Conservation (phyloP, 1,139 yeast species). For the Yamadazyma membranifaciens region DNA sequence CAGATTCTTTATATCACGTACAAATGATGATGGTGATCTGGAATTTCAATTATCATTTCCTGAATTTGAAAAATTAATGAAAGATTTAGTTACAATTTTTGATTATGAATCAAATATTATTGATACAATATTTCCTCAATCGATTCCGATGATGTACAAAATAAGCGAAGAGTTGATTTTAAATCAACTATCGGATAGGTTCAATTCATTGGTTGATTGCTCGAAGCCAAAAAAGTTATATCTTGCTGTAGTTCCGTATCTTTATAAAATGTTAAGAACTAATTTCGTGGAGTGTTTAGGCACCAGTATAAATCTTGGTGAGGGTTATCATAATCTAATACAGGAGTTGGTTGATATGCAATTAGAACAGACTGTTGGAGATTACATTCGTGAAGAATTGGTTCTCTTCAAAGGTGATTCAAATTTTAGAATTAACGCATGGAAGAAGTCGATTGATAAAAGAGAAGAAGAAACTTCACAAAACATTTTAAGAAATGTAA, state of each 20-base stretch:
- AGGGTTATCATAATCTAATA: slow-evolving; percentile 28
- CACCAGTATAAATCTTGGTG: slow-evolving; percentile 35
- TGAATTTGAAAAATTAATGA: slow-evolving; percentile 23
- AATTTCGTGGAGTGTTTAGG: slow-evolving; percentile 25
- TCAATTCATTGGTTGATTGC: slow-evolving; percentile 27
- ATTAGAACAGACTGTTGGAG: slow-evolving; percentile 46
- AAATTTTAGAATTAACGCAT: slow-evolving; percentile 25
- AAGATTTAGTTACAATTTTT: slow-evolving; percentile 30
- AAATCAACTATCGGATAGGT: slow-evolving; percentile 39
- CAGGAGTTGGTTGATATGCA: slow-evolving; percentile 47
- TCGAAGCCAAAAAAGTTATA: slow-evolving; percentile 29
- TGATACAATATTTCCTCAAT: slow-evolving; percentile 39
- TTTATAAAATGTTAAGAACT: slow-evolving; percentile 28
- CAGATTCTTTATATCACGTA: slow-evolving; percentile 9
- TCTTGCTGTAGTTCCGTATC: slow-evolving; percentile 29
- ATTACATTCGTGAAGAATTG: slow-evolving; percentile 50
- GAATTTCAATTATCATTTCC: slow-evolving; percentile 1
- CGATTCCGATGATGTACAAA: slow-evolving; percentile 48
- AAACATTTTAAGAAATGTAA: slow-evolving; percentile 39
- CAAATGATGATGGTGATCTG: slow-evolving; percentile 15
- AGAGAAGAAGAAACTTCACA: slow-evolving; percentile 43
- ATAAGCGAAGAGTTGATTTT: slow-evolving; percentile 46
- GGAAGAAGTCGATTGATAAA: slow-evolving; percentile 35
- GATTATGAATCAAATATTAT: slow-evolving; percentile 36
- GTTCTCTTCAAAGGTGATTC: slow-evolving; percentile 27